phyloP scores from a whole-genome alignment of 1,284 basidiomycete species.

The Psilocybe mexicana region DNA sequence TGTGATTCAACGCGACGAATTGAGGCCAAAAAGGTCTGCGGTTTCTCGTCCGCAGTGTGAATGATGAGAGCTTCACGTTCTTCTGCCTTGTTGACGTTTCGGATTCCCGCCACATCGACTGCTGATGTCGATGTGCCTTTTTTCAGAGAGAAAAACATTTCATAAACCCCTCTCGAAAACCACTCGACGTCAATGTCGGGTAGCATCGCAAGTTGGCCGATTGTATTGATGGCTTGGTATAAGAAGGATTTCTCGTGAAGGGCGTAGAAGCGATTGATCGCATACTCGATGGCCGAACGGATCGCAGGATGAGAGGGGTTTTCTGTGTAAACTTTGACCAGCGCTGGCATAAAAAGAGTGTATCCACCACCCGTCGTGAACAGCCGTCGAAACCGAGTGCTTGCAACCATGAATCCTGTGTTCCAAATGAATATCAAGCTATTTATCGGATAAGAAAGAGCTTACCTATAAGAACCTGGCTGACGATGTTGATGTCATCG shows the following conservation, averaged over 20 bases:
- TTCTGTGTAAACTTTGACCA: constrained; percentile 70
- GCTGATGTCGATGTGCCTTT: constrained; percentile 38
- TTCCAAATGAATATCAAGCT: constrained; percentile 14
- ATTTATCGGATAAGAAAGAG: constrained; percentile 2
- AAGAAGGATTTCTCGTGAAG: constrained; percentile 76
- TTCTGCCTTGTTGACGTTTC: constrained; percentile 62
- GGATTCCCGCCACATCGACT: constrained; percentile 67
- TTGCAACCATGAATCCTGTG: constrained; percentile 66
- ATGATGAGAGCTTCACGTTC: constrained; percentile 75
- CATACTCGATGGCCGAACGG: constrained; percentile 70
- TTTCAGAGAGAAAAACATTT: constrained; percentile 57
- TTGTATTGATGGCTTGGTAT: constrained; percentile 70
- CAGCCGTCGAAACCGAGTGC: constrained; percentile 74
- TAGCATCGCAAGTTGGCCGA: constrained; percentile 55
- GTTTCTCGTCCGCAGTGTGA: constrained; percentile 66
- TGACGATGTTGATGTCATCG: constrained; percentile 70
- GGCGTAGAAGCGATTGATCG: constrained; percentile 71
- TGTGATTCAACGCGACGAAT: constrained; percentile 46
- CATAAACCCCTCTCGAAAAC: constrained; percentile 53
- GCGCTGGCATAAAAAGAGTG: constrained; percentile 67
- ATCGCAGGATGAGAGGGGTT: constrained; percentile 56
- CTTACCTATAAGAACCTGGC: constrained; percentile 70
- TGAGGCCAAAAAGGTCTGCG: constrained; percentile 60
- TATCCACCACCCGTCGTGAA: constrained; percentile 75
- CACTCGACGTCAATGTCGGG: constrained; percentile 49